Percentiles rank a stretch among this genome's conserved stretches.
Conservation (phyloP, 2,329 filamentous ascomycete species). For the Curvularia sp. region DNA sequence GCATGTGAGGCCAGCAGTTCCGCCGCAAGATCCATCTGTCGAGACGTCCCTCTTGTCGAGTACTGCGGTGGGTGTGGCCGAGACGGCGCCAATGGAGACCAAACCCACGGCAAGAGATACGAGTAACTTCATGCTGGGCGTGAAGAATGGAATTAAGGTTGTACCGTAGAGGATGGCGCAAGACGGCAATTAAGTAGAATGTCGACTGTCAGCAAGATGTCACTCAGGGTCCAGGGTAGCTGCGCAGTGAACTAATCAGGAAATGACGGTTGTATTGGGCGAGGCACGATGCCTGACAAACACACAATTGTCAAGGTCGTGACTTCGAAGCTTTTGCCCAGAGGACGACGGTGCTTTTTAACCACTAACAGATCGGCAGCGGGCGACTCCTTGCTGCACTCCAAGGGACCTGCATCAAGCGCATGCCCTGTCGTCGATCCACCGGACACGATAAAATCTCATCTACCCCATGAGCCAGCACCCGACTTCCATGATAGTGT, state of each 20-base stretch:
- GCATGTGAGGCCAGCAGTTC: conserved; percentile 52
- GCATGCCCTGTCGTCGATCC: conserved; percentile 4
- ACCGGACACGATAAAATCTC: conserved; percentile 16
- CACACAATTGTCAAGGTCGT: neutral
- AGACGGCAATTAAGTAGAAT: neutral
- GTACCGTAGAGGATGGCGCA: neutral
- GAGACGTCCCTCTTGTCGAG: conserved; percentile 44
- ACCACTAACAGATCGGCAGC: conserved; percentile 9
- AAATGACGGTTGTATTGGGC: neutral
- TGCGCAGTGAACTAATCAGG: neutral
- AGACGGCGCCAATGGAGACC: conserved; percentile 28
- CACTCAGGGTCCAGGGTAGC: neutral
- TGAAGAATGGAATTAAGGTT: neutral
- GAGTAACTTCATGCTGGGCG: conserved; percentile 28
- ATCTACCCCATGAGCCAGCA: conserved; percentile 10
- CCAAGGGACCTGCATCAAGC: conserved; percentile 19
- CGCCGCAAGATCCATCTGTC: conserved; percentile 53
- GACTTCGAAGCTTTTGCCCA: neutral
- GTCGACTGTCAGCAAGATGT: neutral
- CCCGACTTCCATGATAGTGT: neutral
- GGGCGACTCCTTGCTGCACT: conserved; percentile 2
- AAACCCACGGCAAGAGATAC: conserved; percentile 27
- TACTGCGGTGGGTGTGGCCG: conserved; percentile 18
- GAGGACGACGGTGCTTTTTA: conserved; percentile 6
- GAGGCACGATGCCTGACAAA: neutral